Percentiles rank a stretch among this genome's conserved stretches.
These are phyloP conservation scores for Emmonsiellopsis sp. DNA, from an alignment of 2,329 filamentous ascomycete genomes.

Conservation along the genomic window DNA sequence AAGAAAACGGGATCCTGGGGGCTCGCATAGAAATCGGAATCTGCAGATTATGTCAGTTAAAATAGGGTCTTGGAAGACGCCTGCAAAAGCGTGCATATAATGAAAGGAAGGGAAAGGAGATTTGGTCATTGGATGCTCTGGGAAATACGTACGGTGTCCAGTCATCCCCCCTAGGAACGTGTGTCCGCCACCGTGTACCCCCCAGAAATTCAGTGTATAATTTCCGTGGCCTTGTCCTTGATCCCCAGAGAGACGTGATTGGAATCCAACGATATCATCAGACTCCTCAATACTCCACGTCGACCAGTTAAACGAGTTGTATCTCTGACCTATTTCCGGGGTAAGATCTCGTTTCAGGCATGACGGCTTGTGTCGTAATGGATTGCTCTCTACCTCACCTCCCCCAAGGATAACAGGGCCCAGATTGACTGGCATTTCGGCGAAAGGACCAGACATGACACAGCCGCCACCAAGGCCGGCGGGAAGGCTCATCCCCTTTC, in stretches of 20 bases:
- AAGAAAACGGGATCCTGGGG: constrained; percentile 16
- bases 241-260: constrained; percentile 6
- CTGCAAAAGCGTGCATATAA: no score
- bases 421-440: constrained; percentile 30
- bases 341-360: constrained; percentile 33
- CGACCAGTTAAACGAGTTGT: constrained; percentile 8
- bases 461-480: constrained; percentile 21
- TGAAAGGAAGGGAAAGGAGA: no score
- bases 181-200: constrained; percentile 13
- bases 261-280: constrained; percentile 10
- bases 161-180: constrained; percentile 9
- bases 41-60: background rate
- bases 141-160: constrained; percentile 6
- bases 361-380: constrained; percentile 25
- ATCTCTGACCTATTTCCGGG: constrained; percentile 9
- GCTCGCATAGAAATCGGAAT: constrained; percentile 11
- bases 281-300: constrained; percentile 10
- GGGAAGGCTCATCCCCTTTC: constrained; percentile 2
- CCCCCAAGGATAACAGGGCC: constrained; percentile 15
- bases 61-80: background rate
- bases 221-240: constrained; percentile 3
- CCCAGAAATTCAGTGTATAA: constrained; percentile 7
- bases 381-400: background rate
- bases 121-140: background rate
- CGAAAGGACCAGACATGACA: constrained; percentile 20